Evolutionary conservation across 2,329 filamentous ascomycete genomes (phyloP).

Genomic region (Diaporthe citri): DNA sequence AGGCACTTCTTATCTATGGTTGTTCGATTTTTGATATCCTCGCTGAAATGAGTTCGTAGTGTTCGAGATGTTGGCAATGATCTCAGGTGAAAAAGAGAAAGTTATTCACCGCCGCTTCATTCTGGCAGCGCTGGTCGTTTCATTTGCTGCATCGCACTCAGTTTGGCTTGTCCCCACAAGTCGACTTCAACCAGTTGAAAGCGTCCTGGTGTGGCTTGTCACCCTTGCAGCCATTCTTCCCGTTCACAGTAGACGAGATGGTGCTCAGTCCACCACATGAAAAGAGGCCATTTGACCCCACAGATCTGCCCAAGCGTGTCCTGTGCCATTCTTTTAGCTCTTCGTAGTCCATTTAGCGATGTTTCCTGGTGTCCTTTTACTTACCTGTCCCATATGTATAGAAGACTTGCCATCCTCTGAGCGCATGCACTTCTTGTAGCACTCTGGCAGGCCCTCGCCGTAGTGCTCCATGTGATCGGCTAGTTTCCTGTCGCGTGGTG

Average conservation of each 20-base stretch:
- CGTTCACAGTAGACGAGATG: neutral
- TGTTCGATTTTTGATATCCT: no score
- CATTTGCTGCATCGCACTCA: neutral
- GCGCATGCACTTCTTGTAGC: slow-evolving; percentile 13
- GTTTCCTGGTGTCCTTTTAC: neutral
- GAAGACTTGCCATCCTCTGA: neutral
- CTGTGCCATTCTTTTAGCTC: neutral
- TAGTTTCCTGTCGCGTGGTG: neutral
- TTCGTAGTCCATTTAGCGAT: neutral
- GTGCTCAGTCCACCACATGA: neutral
- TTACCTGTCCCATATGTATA: neutral
- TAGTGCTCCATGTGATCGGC: slow-evolving; percentile 5
- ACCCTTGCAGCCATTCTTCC: neutral
- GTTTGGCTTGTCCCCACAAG: neutral
- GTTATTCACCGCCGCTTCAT: no score
- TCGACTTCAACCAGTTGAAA: neutral
- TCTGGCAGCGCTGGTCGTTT: no score
- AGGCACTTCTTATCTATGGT: no score
- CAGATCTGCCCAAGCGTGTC: neutral
- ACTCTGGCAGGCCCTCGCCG: neutral
- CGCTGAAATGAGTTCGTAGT: no score
- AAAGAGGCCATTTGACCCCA: neutral
- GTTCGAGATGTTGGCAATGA: no score
- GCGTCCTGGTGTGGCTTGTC: neutral
- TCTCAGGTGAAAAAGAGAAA: no score